phyloP scores from a whole-genome alignment of 768 basidiomycete species.

The Pleurotus tuber-regium region DNA sequence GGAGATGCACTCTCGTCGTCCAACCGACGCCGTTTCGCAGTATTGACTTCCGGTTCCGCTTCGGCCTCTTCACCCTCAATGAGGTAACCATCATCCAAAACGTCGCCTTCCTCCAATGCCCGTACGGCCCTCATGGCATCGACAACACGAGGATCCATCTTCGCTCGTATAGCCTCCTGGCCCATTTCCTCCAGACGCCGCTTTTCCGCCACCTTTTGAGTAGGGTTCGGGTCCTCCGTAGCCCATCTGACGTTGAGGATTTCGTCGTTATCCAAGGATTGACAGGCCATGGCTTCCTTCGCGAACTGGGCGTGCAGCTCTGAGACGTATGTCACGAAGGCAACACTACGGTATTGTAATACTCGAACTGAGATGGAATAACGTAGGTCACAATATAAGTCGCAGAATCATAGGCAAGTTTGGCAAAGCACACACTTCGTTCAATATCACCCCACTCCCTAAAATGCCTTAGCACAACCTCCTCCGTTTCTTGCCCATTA shows the following conservation, averaged over 20 bases:
- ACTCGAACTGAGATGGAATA: constrained; percentile 63
- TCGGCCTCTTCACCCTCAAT: constrained; percentile 30
- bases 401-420: constrained; percentile 19
- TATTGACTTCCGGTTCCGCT: constrained; percentile 32
- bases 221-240: constrained; percentile 97
- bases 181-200: constrained; percentile 80
- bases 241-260: constrained; percentile 99
- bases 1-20: constrained; percentile 26
- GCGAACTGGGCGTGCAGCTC: constrained; percentile 93
- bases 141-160: constrained; percentile 84
- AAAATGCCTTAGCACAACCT: constrained; percentile 88
- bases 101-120: constrained; percentile 82
- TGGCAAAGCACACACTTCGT: constrained; percentile 58
- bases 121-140: constrained; percentile 86
- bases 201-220: constrained; percentile 83
- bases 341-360: constrained; percentile 91
- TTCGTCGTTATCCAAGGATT: constrained; percentile 95
- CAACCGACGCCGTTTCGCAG: constrained; percentile 31
- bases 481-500: constrained; percentile 85
- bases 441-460: constrained; percentile 95
- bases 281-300: constrained; percentile 98
- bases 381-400: constrained; percentile 14
- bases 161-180: constrained; percentile 78
- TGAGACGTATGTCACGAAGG: constrained; percentile 91
- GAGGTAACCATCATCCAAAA: constrained; percentile 31